Conservation (phyloP, 352 stramenopile species). For the Pythium coloratum region DNA sequence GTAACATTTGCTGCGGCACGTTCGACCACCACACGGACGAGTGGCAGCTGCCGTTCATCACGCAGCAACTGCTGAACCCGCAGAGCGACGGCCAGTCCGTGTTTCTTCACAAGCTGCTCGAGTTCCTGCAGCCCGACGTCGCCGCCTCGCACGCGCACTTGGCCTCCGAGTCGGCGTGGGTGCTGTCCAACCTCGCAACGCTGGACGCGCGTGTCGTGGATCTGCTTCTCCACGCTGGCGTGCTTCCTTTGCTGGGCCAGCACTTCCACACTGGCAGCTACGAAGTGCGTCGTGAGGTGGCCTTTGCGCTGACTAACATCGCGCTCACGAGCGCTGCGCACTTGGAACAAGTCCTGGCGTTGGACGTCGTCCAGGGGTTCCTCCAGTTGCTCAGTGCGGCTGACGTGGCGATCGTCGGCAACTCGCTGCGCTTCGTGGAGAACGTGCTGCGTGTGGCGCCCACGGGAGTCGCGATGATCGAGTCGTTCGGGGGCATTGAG, state of each 20-base stretch:
- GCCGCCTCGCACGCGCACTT: constrained; percentile 35
- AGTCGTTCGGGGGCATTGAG: constrained; percentile 71
- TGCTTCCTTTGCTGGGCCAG: constrained; percentile 54
- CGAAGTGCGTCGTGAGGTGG: constrained; percentile 70
- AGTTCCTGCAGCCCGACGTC: constrained; percentile 53
- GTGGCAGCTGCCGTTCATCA: constrained; percentile 68
- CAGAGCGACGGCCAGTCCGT: constrained; percentile 32
- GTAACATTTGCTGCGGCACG: constrained; percentile 76
- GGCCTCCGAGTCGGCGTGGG: constrained; percentile 68
- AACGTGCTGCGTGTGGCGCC: constrained; percentile 67
- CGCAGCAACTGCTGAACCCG: constrained; percentile 34
- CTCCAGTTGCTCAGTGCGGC: constrained; percentile 54
- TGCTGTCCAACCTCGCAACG: constrained; percentile 75
- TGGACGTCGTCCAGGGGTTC: constrained; percentile 61
- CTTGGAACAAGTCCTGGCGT: constrained; percentile 50
- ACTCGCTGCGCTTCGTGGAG: constrained; percentile 76
- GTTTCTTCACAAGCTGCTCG: constrained; percentile 58
- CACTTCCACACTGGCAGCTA: constrained; percentile 66
- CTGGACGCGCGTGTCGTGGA: constrained; percentile 55
- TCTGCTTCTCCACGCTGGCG: constrained; percentile 45
- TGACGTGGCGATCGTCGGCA: constrained; percentile 72
- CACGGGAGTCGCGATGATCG: constrained; percentile 56
- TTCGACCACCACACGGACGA: constrained; percentile 70
- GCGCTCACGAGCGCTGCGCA: constrained; percentile 56
- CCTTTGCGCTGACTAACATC: constrained; percentile 74